Percentiles rank a stretch among this genome's conserved stretches.
These are phyloP conservation scores for Suillus paluster DNA, from an alignment of 768 basidiomycete species.

Conservation along the genomic window DNA sequence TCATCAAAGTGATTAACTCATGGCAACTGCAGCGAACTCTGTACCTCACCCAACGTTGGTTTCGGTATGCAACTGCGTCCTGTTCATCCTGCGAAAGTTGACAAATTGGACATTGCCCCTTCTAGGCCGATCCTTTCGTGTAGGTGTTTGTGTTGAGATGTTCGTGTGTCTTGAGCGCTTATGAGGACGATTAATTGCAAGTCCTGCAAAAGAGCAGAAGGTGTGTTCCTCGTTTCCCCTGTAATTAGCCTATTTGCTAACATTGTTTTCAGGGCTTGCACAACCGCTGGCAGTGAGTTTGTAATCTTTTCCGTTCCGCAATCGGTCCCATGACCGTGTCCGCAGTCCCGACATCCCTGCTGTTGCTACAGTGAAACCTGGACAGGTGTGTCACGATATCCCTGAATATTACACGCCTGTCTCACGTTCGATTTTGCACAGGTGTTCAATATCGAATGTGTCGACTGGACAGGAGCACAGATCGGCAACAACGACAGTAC, in stretches of 20 bases:
- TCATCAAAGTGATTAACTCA: constrained; percentile 23
- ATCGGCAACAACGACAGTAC: too few relatives aligned
- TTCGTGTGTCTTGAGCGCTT: constrained; percentile 4
- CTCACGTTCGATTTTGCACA: constrained; percentile 24
- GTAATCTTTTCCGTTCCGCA: background rate
- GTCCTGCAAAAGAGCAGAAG: constrained; percentile 60
- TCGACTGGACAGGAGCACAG: constrained; percentile 31
- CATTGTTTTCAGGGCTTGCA: constrained; percentile 53
- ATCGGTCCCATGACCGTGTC: constrained; percentile 3
- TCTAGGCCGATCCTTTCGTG: constrained; percentile 72
- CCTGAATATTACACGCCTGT: background rate
- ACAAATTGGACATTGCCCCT: background rate
- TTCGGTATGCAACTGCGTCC: constrained; percentile 41
- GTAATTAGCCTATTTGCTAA: background rate
- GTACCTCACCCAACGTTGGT: constrained; percentile 62
- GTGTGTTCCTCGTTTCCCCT: constrained; percentile 35
- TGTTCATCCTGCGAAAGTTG: background rate
- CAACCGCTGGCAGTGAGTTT: constrained; percentile 74
- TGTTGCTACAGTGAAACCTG: constrained; percentile 62
- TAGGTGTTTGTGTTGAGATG: constrained; percentile 35
- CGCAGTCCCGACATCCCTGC: constrained; percentile 68
- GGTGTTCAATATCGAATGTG: constrained; percentile 74
- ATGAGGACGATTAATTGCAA: constrained; percentile 17
- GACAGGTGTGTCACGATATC: constrained; percentile 43
- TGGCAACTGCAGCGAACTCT: constrained; percentile 69